Evolutionary conservation across 1,284 basidiomycete species (phyloP).

Genomic region (Ganoderma leucocontextum): DNA sequence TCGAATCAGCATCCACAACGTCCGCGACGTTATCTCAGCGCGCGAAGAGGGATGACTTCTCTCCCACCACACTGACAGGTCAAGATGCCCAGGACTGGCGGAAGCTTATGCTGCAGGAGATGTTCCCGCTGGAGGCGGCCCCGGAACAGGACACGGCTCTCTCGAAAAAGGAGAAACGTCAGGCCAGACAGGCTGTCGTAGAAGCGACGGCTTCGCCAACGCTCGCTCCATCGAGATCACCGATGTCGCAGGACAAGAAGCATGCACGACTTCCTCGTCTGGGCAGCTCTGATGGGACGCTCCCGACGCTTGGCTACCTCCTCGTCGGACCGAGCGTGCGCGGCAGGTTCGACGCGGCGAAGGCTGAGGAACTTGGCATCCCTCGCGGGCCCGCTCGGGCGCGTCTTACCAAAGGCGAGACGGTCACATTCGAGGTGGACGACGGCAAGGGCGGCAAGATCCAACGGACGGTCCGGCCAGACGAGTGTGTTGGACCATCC

Average conservation of each 20-base stretch:
- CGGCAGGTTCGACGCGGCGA: slow-evolving; percentile 85
- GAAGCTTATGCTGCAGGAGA: slow-evolving; percentile 54
- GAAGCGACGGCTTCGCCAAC: background rate
- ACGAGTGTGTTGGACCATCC: slow-evolving; percentile 64
- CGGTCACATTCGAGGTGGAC: slow-evolving; percentile 60
- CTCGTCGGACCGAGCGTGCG: slow-evolving; percentile 80
- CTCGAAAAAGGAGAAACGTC: slow-evolving; percentile 18
- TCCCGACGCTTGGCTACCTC: slow-evolving; percentile 58
- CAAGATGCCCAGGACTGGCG: slow-evolving; percentile 61
- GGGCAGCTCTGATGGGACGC: background rate
- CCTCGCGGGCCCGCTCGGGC: slow-evolving; percentile 61
- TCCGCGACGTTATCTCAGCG: slow-evolving; percentile 10
- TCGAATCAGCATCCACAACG: slow-evolving; percentile 17
- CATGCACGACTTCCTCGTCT: slow-evolving; percentile 22
- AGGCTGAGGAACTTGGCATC: slow-evolving; percentile 75
- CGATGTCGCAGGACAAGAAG: slow-evolving; percentile 7
- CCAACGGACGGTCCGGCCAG: slow-evolving; percentile 60
- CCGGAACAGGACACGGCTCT: slow-evolving; percentile 23
- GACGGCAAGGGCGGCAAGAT: slow-evolving; percentile 50
- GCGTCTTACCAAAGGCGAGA: slow-evolving; percentile 59
- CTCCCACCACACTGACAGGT: slow-evolving; percentile 47
- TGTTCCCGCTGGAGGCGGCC: slow-evolving; percentile 59
- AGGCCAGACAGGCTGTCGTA: slow-evolving; percentile 8
- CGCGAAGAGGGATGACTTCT: slow-evolving; percentile 38
- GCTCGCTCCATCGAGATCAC: background rate